phyloP scores from a whole-genome alignment of 73 alveolate species.

The Effrenium voratum region DNA sequence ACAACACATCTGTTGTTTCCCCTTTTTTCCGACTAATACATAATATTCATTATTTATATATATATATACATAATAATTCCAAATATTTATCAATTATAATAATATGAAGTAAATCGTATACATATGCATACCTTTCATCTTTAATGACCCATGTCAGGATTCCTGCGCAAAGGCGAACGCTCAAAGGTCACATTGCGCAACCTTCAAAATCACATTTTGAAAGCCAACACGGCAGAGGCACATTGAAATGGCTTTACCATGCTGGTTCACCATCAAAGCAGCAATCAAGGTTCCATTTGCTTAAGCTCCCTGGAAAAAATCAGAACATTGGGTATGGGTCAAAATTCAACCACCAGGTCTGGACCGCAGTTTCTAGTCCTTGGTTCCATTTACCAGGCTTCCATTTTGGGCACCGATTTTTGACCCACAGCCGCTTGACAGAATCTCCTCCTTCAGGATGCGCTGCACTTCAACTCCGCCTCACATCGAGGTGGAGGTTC shows the following conservation, averaged over 20 bases:
- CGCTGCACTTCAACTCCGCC: conserved; percentile 61
- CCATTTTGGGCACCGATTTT: background rate
- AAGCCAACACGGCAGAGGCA: background rate
- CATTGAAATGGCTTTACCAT: background rate
- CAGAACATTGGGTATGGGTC: background rate
- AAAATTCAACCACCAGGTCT: background rate
- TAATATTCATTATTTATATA: background rate
- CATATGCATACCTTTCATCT: background rate
- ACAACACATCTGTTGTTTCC: background rate
- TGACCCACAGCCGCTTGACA: background rate
- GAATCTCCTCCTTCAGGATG: conserved; percentile 40
- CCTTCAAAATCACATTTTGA: background rate
- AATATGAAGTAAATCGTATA: background rate
- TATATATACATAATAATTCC: background rate
- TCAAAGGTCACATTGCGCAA: background rate
- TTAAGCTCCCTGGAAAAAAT: background rate
- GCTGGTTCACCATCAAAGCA: background rate
- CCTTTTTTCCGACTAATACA: too few species aligned
- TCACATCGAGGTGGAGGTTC: too few species aligned
- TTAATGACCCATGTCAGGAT: background rate
- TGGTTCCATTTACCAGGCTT: background rate
- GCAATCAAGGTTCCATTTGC: background rate
- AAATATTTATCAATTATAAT: background rate
- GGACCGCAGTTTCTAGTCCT: background rate
- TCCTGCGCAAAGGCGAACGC: background rate